These are phyloP conservation scores for Salvia miltiorrhiza DNA, from an alignment of 257 asterid species.

Conservation along the genomic window DNA sequence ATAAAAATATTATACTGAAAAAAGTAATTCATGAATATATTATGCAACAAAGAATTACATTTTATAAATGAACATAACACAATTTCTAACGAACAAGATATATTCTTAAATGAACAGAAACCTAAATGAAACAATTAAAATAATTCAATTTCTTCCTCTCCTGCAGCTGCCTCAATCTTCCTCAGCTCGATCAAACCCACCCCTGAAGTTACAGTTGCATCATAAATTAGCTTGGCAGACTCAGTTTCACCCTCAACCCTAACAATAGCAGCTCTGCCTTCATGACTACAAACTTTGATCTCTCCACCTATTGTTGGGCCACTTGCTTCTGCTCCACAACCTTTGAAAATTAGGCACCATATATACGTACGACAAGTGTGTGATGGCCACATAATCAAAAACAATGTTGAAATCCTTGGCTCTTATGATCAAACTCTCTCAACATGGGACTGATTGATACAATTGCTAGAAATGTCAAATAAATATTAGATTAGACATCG, in stretches of 20 bases:
- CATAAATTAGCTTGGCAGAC: constrained; percentile 69
- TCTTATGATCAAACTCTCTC: constrained; percentile 74
- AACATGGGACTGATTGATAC: constrained; percentile 90
- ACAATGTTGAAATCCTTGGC: constrained; percentile 87
- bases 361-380: constrained; percentile 89
- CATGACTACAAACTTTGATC: constrained; percentile 84
- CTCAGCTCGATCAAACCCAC: constrained; percentile 70
- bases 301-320: constrained; percentile 97
- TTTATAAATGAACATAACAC: too few species aligned
- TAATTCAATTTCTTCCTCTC: too few species aligned
- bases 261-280: too few species aligned
- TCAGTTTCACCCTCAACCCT: constrained; percentile 78
- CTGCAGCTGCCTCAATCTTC: constrained; percentile 78
- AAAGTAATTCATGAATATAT: too few species aligned
- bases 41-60: too few species aligned
- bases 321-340: constrained; percentile 99
- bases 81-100: too few species aligned
- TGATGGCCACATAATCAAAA: constrained; percentile 89
- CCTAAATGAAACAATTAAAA: too few species aligned
- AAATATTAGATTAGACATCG: too few species aligned
- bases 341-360: constrained; percentile 80
- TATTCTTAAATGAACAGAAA: too few species aligned
- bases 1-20: too few species aligned
- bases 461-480: too few species aligned
- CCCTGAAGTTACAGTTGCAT: constrained; percentile 67